Evolutionary conservation across 352 stramenopile genomes (phyloP), one percentile per base, ranked within the genome.

Genomic region (Pythium biforme): DNA sequence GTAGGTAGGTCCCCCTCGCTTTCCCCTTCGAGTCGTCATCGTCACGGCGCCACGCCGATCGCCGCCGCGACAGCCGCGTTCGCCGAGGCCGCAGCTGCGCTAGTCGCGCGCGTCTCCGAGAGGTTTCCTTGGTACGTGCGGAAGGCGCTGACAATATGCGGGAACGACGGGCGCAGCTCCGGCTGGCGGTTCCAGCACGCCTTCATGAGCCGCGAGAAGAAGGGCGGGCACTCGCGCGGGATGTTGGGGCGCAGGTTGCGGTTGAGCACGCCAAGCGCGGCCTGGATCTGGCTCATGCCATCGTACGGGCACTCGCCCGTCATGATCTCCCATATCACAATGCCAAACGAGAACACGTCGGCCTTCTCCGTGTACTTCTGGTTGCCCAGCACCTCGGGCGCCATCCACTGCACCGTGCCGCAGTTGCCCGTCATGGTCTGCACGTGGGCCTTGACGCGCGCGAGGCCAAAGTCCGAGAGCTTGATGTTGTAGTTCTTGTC

Each of bases 391-490:
- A 95, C 86, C 62, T 93, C 76, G 0, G 79, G 81, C 81, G 85
- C 83, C 83, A 94, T 92, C 83, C 83, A 94, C 75, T 92, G 80
- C 54, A 72, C 82, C 0, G 91, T 97, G 59, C 91, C 91, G 61
- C 86, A 92, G 69, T 97, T 95, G 48, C 89, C 89, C 19, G 90
- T 97, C 86, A 97, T 97, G 48, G 89, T 96, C 64, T 96, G 81
- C 45, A 93, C 90, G 57, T 96, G 88, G 14, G 88, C 85, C 75
- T 97, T 97, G 71, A 96, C 92, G n/a, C 90, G 82, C 27, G 84
- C 86, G 45, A 97, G 77, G 0, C 88, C 89, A 75, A 97, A 97
- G 72, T 97, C 90, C 15, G 89, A 92, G 63, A 97, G 91, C 79
- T 97, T 97, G 71, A 91, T 94, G 58, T 86, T 85, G 64, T 86